These are phyloP conservation scores for Silene conica DNA, from an alignment of 148 eudicot genomes.

Conservation along the genomic window DNA sequence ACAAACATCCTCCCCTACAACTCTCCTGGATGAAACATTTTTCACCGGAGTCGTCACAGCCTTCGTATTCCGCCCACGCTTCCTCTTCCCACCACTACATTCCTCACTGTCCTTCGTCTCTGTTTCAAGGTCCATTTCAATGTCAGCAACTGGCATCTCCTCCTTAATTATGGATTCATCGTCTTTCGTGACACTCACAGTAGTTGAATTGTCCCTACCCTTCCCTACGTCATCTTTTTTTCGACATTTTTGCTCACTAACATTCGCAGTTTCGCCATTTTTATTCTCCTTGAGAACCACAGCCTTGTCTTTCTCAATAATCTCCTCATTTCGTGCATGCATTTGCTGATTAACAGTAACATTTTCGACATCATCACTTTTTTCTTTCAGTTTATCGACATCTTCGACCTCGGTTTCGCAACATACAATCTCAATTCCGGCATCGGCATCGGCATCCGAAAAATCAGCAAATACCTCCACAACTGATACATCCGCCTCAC, in stretches of 20 bases:
- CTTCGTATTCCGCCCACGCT: constrained; percentile 38
- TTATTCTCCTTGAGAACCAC: too few species aligned
- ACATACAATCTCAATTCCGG: not conserved
- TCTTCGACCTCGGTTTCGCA: not conserved
- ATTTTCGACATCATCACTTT: not conserved
- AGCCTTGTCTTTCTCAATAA: not conserved
- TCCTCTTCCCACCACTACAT: constrained; percentile 60
- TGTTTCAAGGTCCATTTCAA: constrained; percentile 28
- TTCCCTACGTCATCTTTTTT: not conserved
- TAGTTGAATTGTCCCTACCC: constrained; percentile 20
- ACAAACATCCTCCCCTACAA: constrained; percentile 82
- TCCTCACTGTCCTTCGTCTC: constrained; percentile 32
- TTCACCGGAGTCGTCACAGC: constrained; percentile 18
- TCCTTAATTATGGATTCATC: constrained; percentile 25
- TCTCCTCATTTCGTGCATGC: not conserved
- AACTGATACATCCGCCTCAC: too few species aligned
- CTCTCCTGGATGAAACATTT: constrained; percentile 36
- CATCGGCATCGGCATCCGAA: constrained; percentile 4
- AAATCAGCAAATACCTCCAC: too few species aligned
- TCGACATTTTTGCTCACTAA: too few species aligned
- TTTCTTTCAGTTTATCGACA: not conserved
- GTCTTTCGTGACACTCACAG: not conserved
- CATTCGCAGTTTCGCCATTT: too few species aligned
- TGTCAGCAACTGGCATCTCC: constrained; percentile 27
- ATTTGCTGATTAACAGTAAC: not conserved